Evolutionary conservation across 306 rosid genomes (phyloP), one percentile per base, ranked within the genome.

Genomic region (Dalbergia oliveri): DNA sequence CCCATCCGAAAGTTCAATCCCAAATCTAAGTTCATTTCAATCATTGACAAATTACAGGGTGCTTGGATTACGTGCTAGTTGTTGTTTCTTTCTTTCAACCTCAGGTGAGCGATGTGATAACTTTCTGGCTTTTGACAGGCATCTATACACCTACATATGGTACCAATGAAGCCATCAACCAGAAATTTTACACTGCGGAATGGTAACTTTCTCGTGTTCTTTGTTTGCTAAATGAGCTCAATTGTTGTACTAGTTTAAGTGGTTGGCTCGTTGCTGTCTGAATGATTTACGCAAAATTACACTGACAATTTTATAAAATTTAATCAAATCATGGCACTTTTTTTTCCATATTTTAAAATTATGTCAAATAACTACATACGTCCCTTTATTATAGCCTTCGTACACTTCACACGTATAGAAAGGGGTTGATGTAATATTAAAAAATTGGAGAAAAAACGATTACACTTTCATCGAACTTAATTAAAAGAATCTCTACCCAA

Each of bases 261-360:
- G 15, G 47, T 37, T 37, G 7, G 41, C 41, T 37, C 0, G 41
- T 15, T 78, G 68, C 68, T 78, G 34, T 77, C 74, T 23, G 65
- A 35, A 14, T 63, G 21, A 65, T 50, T 4, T 10, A 61, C 18
- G 43, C 21, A 62, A 62, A 62, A 33, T 62, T 62, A 62, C 31
- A 23, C 13, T 10, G 35, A 58, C 31, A 19, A 19, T 21, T 43
- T 43, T 43, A 43, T 43, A 43, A 43, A 43, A 8, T 43, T 43
- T 43, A 43, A 43, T 43, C 9, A 43, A 43, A 43, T 43, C 10
- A 9, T 43, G 8, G 47, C 6, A 43, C 10, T 9, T 43, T 43
- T 43, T 43, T 49, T 49, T 12, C 54, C 9, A 18, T 56, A 7
- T 56, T 18, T 56, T 5, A 16, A n/a, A 56, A 57, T 57, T 19